Percentiles rank a stretch among this genome's conserved stretches.
phyloP scores from a whole-genome alignment of 768 basidiomycete species.

The Lepiota subincarnata region DNA sequence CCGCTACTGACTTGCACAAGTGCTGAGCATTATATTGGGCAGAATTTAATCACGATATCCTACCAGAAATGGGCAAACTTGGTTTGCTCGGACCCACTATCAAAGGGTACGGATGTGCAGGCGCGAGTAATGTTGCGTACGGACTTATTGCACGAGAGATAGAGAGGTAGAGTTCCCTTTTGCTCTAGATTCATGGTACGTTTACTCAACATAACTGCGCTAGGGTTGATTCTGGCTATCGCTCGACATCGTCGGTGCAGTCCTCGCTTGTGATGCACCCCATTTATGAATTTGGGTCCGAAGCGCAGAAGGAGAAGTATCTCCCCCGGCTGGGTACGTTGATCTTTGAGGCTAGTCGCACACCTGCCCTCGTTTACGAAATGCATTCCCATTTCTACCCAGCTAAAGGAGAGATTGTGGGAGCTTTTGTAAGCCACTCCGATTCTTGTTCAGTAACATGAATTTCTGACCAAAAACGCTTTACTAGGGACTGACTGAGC shows the following conservation, averaged over 20 bases:
- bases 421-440: conserved; percentile 80
- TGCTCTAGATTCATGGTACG: background rate
- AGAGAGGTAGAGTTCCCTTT: conserved; percentile 59
- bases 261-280: conserved; percentile 97
- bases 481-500: conserved; percentile 85
- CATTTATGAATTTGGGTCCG: conserved; percentile 82
- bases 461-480: background rate
- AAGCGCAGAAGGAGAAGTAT: conserved; percentile 88
- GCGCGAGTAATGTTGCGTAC: conserved; percentile 87
- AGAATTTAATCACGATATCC: conserved; percentile 75
- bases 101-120: conserved; percentile 90
- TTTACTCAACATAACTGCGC: background rate
- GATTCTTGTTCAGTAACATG: background rate
- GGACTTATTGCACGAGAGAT: conserved; percentile 93
- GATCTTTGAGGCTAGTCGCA: background rate
- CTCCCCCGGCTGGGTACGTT: conserved; percentile 73
- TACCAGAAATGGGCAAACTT: conserved; percentile 89
- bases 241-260: conserved; percentile 92
- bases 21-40: background rate
- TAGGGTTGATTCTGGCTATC: conserved; percentile 95
- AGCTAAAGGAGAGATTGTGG: conserved; percentile 85
- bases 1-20: background rate
- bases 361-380: background rate
- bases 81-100: conserved; percentile 93
- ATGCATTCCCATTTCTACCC: background rate